Percentiles rank a stretch among this genome's conserved stretches.
Conservation (phyloP, 768 basidiomycete species). For the Pleurotus pulmonarius region DNA sequence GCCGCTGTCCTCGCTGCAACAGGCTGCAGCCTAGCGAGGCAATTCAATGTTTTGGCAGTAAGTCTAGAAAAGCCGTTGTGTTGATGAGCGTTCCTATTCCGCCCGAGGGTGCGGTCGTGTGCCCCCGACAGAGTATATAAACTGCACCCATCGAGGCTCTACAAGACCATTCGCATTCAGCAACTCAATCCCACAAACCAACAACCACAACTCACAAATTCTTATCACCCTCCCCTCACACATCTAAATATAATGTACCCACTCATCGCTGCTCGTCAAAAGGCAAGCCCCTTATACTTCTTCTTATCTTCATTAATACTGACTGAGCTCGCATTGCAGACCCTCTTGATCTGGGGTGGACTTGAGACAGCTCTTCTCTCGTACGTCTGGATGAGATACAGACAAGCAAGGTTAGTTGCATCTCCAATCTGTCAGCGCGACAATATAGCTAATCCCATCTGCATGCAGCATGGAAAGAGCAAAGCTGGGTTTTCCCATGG, state of each 20-base stretch:
- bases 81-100: neutral
- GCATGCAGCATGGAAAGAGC: neutral
- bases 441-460: neutral
- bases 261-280: neutral
- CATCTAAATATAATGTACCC: neutral
- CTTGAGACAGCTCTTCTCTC: conserved; percentile 27
- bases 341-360: conserved; percentile 28
- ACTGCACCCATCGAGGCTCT: conserved; percentile 1
- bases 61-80: neutral
- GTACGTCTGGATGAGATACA: conserved; percentile 25
- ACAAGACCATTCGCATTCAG: neutral
- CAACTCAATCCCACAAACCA: neutral
- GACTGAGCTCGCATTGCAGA: conserved; percentile 16
- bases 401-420: conserved; percentile 18
- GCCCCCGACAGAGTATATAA: neutral
- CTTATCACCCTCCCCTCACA: neutral
- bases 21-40: neutral
- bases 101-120: neutral
- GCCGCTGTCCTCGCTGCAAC: neutral
- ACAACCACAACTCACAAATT: conserved; percentile 8
- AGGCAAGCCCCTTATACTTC: neutral
- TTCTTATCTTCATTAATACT: too few species aligned
- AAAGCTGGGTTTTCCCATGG: neutral
- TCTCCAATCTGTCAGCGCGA: neutral
- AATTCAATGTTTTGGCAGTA: neutral